These are phyloP conservation scores for Entrophospora sp. DNA, from an alignment of 192 early-diverging fungal species.

Conservation along the genomic window DNA sequence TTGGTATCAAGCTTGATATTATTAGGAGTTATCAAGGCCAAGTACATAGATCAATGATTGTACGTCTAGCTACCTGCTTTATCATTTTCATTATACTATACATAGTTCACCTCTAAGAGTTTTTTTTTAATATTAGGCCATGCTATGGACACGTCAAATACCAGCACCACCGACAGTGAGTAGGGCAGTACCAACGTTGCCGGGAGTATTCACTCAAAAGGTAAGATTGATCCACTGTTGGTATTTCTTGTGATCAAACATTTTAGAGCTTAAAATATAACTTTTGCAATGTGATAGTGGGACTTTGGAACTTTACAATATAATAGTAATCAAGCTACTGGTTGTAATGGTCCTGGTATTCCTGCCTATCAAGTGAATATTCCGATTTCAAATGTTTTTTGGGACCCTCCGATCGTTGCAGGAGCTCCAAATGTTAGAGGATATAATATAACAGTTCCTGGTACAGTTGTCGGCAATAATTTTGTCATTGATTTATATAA, in stretches of 20 bases:
- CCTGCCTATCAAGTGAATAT: not conserved
- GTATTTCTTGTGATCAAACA: not conserved
- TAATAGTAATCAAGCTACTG: not conserved
- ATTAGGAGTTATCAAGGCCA: not conserved
- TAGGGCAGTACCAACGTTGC: not conserved
- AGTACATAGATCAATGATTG: not conserved
- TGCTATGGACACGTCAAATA: conserved; percentile 1
- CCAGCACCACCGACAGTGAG: not conserved
- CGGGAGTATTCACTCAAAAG: not conserved
- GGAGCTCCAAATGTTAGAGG: not conserved
- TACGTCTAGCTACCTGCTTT: not conserved
- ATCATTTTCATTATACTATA: not conserved
- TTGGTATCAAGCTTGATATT: conserved; percentile 12
- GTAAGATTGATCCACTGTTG: not conserved
- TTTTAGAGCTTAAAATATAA: not conserved
- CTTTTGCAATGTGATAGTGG: conserved; percentile 11
- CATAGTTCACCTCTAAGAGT: not conserved
- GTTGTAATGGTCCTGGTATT: not conserved
- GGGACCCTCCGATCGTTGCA: not conserved
- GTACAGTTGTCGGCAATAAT: not conserved
- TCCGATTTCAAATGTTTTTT: not conserved
- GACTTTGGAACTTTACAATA: not conserved
- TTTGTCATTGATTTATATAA: not conserved
- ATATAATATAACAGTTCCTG: not conserved
- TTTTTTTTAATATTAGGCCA: conserved; percentile 15